These are phyloP conservation scores for Scutellaria minor DNA, from an alignment of 257 asterid genomes.

Conservation along the genomic window DNA sequence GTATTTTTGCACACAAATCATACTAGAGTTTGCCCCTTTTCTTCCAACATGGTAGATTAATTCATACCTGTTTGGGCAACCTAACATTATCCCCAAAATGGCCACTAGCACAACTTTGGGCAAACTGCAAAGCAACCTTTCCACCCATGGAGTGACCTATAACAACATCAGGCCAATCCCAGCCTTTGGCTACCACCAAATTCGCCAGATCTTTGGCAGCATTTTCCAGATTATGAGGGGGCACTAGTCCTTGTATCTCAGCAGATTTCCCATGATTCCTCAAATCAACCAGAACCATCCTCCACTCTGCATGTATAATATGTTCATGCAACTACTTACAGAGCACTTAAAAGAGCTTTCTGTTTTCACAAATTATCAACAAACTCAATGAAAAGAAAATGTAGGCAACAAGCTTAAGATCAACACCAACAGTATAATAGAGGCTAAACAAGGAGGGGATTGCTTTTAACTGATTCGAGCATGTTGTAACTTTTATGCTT, in stretches of 20 bases:
- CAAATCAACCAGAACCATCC: conserved; percentile 82
- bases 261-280: conserved; percentile 93
- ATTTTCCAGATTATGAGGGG: conserved; percentile 77
- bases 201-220: conserved; percentile 85
- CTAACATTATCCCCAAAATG: conserved; percentile 55
- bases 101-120: conserved; percentile 76
- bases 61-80: conserved; percentile 79
- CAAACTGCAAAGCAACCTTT: conserved; percentile 87
- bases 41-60: conserved; percentile 23
- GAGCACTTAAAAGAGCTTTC: neutral
- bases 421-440: too few species aligned
- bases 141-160: conserved; percentile 99
- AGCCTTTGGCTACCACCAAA: conserved; percentile 67
- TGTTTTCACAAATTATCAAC: conserved; percentile 14
- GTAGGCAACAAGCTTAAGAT: neutral
- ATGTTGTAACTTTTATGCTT: neutral
- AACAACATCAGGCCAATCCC: conserved; percentile 94
- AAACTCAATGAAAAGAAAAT: conserved; percentile 1
- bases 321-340: neutral
- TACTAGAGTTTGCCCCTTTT: neutral
- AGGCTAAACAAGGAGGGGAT: neutral
- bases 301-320: conserved; percentile 60
- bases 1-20: conserved; percentile 16
- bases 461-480: neutral
- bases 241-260: conserved; percentile 53